These are phyloP conservation scores for Triticum urartu DNA, from an alignment of 176 grass and related monocot genomes.

Conservation along the genomic window DNA sequence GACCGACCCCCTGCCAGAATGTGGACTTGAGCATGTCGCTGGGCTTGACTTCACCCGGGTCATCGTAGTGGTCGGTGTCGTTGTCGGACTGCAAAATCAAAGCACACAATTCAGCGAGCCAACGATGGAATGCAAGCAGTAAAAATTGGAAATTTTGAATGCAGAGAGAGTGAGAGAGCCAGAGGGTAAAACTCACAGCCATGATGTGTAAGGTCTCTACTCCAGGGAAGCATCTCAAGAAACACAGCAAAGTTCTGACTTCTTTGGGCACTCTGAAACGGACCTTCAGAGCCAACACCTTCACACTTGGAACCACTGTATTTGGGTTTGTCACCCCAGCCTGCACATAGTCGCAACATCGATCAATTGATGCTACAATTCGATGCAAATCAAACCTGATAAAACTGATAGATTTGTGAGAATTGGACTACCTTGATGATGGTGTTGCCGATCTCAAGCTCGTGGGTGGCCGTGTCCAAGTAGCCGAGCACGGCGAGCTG, in stretches of 20 bases:
- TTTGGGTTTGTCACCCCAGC: background rate
- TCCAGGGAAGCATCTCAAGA: conserved; percentile 34
- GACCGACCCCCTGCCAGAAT: background rate
- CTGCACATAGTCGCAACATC: conserved; percentile 7
- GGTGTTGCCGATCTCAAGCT: background rate
- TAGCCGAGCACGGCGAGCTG: background rate
- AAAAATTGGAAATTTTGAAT: background rate
- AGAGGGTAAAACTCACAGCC: background rate
- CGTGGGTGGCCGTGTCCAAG: background rate
- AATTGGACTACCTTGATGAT: background rate
- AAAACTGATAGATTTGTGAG: background rate
- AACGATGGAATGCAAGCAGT: background rate
- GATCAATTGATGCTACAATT: background rate
- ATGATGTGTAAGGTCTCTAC: conserved; percentile 16
- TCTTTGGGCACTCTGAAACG: background rate
- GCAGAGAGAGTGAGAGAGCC: too few species aligned
- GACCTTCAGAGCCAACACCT: conserved; percentile 1
- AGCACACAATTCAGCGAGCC: background rate
- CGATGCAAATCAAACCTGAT: background rate
- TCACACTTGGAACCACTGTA: background rate
- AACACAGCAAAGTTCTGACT: background rate
- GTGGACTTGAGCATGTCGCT: background rate
- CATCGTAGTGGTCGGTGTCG: background rate
- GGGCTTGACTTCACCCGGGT: background rate
- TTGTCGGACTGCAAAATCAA: conserved; percentile 20